Percentiles rank a stretch among this genome's conserved stretches.
Evolutionary conservation across 257 asterid species (phyloP).

Genomic region (Verbascum thapsus): DNA sequence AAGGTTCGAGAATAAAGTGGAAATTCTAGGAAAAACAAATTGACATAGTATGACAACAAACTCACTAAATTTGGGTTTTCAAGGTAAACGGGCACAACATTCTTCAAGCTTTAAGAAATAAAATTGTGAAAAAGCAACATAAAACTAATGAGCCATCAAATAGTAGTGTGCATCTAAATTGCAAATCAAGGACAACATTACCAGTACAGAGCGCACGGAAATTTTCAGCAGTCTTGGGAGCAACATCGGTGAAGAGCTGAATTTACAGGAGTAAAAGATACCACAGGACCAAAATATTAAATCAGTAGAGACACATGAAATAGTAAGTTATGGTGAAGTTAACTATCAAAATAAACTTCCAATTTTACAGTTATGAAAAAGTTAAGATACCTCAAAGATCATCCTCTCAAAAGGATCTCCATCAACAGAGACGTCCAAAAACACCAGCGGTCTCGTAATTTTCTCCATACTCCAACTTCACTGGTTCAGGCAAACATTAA

Average conservation of each 20-base stretch:
- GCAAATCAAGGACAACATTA: constrained; percentile 6
- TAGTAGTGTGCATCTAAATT: no score
- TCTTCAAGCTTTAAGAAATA: constrained; percentile 2
- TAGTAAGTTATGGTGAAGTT: not conserved
- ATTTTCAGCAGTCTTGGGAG: constrained; percentile 67
- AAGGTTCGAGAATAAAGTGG: not conserved
- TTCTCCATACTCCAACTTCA: constrained; percentile 45
- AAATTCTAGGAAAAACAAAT: not conserved
- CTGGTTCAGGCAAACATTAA: constrained; percentile 30
- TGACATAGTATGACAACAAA: no score
- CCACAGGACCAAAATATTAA: not conserved
- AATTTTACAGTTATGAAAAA: not conserved
- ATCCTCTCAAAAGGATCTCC: constrained; percentile 92
- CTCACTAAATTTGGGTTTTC: not conserved
- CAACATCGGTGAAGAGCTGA: constrained; percentile 64
- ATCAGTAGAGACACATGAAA: not conserved
- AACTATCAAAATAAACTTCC: not conserved
- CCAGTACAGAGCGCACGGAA: constrained; percentile 78
- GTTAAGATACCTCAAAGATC: constrained; percentile 73
- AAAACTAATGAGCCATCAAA: no score
- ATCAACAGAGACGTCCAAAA: constrained; percentile 88
- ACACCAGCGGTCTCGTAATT: constrained; percentile 66
- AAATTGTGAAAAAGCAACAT: not conserved
- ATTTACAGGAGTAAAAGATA: constrained; percentile 9
- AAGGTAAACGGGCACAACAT: not conserved